A percentile compares a stretch with the other conserved stretches of the same genome.
phyloP scores from a whole-genome alignment of 2,329 filamentous ascomycete genomes.

The Endocalyx cinctus region DNA sequence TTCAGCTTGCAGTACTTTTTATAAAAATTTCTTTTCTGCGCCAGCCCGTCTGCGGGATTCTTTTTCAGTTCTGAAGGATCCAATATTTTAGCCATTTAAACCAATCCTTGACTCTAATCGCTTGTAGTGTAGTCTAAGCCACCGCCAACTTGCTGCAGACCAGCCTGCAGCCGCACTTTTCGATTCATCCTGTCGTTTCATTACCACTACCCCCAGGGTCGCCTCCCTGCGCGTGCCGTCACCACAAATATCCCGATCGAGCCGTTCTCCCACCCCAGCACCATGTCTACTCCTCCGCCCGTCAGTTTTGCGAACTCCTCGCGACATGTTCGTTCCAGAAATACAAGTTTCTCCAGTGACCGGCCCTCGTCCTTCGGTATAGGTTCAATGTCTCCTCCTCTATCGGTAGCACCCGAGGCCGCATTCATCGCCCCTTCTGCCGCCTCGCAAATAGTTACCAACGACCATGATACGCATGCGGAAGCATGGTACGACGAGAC shows the following conservation, averaged over 20 bases:
- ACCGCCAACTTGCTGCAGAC: too few species aligned
- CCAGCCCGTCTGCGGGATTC: too few species aligned
- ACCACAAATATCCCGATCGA: constrained; percentile 20
- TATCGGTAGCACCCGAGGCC: constrained; percentile 67
- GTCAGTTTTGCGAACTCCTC: constrained; percentile 10
- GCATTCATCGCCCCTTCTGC: constrained; percentile 85
- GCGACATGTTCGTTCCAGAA: constrained; percentile 37
- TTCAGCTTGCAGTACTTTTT: too few species aligned
- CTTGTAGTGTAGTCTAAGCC: too few species aligned
- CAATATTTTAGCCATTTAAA: too few species aligned
- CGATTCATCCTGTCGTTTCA: constrained; percentile 17
- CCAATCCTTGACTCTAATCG: too few species aligned
- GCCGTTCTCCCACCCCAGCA: constrained; percentile 11
- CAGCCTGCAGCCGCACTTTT: constrained; percentile 13
- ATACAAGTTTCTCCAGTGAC: constrained; percentile 68
- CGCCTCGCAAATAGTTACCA: constrained; percentile 86
- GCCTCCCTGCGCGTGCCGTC: constrained; percentile 19
- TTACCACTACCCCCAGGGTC: constrained; percentile 16
- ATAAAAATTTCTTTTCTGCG: too few species aligned
- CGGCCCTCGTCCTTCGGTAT: constrained; percentile 56
- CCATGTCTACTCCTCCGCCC: constrained; percentile 20
- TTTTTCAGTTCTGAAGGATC: too few species aligned
- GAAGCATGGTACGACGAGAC: constrained; percentile 67
- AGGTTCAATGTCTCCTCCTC: constrained; percentile 61
- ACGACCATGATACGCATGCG: constrained; percentile 73